Percentiles rank a stretch among this genome's conserved stretches.
phyloP scores from a whole-genome alignment of 305 asterid species.

The Solanum hybrid region DNA sequence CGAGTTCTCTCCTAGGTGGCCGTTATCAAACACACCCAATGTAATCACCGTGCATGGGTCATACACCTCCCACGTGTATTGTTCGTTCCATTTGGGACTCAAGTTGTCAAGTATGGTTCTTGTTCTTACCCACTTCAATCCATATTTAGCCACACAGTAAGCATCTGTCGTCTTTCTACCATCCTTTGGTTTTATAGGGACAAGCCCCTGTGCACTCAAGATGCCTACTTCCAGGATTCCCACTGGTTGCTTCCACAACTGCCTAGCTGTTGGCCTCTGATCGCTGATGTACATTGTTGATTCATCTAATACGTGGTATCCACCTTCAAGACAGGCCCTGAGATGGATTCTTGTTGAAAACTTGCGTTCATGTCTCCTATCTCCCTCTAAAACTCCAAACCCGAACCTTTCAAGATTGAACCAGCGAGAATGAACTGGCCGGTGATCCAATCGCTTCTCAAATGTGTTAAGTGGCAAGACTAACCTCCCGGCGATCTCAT shows the following conservation, averaged over 20 bases:
- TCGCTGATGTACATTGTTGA: constrained; percentile 41
- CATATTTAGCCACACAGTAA: constrained; percentile 44
- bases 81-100: constrained; percentile 48
- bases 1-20: constrained; percentile 24
- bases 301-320: constrained; percentile 47
- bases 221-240: constrained; percentile 48
- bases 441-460: constrained; percentile 37
- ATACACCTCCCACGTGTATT: constrained; percentile 46
- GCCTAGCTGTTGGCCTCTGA: constrained; percentile 36
- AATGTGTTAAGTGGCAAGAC: constrained; percentile 14
- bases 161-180: constrained; percentile 33
- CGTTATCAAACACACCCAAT: constrained; percentile 37
- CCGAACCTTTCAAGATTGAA: constrained; percentile 32
- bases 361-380: constrained; percentile 29
- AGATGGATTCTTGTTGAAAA: constrained; percentile 37
- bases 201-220: constrained; percentile 31
- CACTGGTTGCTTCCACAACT: constrained; percentile 36
- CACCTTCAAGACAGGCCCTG: constrained; percentile 42
- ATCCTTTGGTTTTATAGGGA: constrained; percentile 24
- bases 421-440: constrained; percentile 33
- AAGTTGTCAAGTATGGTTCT: constrained; percentile 28
- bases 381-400: constrained; percentile 30
- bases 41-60: constrained; percentile 49
- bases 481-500: constrained; percentile 19
- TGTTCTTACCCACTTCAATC: constrained; percentile 47